These are phyloP conservation scores for Aureobasidium vineae DNA, from an alignment of 2,329 filamentous ascomycete genomes.

Conservation along the genomic window DNA sequence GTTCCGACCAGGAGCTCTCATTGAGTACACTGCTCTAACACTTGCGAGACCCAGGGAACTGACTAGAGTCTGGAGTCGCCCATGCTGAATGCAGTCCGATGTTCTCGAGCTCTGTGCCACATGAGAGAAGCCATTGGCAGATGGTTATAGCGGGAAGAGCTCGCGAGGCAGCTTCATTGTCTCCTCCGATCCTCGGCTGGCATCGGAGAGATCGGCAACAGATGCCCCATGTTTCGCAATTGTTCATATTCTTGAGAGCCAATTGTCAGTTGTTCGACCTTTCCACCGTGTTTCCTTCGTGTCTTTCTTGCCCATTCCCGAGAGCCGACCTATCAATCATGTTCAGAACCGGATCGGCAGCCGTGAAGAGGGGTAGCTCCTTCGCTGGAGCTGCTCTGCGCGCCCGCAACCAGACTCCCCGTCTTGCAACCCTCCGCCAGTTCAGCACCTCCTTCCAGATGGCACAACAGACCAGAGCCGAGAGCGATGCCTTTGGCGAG, in stretches of 20 bases:
- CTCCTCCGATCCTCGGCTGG: slow-evolving; percentile 19
- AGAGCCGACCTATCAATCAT: slow-evolving; percentile 4
- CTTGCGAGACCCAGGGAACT: not conserved
- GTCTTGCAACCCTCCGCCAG: slow-evolving; percentile 22
- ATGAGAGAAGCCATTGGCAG: not conserved
- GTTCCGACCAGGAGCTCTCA: not conserved
- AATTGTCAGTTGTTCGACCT: not conserved
- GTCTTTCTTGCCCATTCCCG: slow-evolving; percentile 6
- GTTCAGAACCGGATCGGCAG: slow-evolving; percentile 23
- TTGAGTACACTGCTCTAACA: not conserved
- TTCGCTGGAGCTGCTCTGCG: slow-evolving; percentile 7
- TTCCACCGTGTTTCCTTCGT: not conserved
- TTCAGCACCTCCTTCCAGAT: slow-evolving; percentile 39
- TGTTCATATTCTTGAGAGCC: not conserved
- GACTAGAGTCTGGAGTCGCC: not conserved
- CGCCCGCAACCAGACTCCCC: slow-evolving; percentile 11
- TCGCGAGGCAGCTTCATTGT: not conserved
- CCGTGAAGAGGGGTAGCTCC: slow-evolving; percentile 24
- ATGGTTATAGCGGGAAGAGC: not conserved
- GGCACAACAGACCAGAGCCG: slow-evolving; percentile 63
- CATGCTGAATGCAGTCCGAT: not conserved
- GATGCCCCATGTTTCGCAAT: slow-evolving; percentile 15
- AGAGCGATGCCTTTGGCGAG: slow-evolving; percentile 97
- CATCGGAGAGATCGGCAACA: slow-evolving; percentile 10
- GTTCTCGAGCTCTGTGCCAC: not conserved